A percentile compares a stretch with the other conserved stretches of the same genome.
These are phyloP conservation scores for Parasarocladium wereldwijsianum DNA, from an alignment of 2,329 filamentous ascomycete genomes.

Conservation along the genomic window DNA sequence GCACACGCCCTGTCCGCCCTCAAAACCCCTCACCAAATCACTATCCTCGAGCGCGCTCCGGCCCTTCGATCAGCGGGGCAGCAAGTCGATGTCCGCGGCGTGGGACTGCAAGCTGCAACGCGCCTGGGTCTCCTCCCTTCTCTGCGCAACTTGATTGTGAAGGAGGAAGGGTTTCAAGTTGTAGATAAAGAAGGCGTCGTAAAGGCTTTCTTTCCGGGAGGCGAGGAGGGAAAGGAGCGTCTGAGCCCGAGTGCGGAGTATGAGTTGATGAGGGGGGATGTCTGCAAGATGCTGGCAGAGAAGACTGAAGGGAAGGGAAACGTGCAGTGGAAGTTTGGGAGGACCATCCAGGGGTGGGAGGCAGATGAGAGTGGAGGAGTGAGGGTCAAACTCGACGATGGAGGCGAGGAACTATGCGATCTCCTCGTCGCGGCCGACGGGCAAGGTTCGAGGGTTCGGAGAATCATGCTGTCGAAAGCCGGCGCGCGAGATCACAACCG, in stretches of 20 bases:
- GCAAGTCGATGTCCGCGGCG: conserved; percentile 38
- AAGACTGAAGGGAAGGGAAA: conserved; percentile 14
- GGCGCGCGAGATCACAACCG: conserved; percentile 7
- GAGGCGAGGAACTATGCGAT: conserved; percentile 27
- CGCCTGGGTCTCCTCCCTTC: conserved; percentile 34
- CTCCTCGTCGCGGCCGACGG: conserved; percentile 42
- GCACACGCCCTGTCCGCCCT: conserved; percentile 31
- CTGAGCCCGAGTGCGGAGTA: conserved; percentile 38
- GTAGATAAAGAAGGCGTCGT: conserved; percentile 23
- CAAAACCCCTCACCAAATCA: conserved; percentile 19
- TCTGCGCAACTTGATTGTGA: conserved; percentile 24
- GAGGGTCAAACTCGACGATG: conserved; percentile 25
- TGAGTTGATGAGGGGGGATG: conserved; percentile 44
- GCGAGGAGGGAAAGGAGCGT: conserved; percentile 17
- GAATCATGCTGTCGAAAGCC: conserved; percentile 20
- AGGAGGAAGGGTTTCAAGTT: conserved; percentile 30
- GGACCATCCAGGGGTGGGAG: conserved; percentile 14
- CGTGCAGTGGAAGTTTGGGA: conserved; percentile 15
- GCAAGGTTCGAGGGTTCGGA: conserved; percentile 31
- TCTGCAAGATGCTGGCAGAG: conserved; percentile 35
- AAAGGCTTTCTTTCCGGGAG: conserved; percentile 23
- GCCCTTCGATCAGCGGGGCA: conserved; percentile 30
- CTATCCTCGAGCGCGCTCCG: conserved; percentile 24
- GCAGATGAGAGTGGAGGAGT: conserved; percentile 19
- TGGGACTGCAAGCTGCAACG: conserved; percentile 32